Conservation (phyloP, 2,329 filamentous ascomycete species). For the Didymella sp. region DNA sequence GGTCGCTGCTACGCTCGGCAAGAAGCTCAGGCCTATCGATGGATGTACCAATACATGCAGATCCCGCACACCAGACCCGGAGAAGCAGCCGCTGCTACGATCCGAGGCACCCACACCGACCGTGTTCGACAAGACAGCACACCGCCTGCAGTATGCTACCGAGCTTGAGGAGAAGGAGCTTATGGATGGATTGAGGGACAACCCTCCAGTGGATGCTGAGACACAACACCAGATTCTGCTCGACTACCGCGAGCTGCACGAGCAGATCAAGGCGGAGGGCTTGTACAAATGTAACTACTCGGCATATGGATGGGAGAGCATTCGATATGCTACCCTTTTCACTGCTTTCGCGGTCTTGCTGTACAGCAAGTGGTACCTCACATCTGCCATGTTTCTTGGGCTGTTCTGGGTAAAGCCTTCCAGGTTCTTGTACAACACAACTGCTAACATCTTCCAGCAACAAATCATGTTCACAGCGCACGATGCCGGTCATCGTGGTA, state of each 20-base stretch:
- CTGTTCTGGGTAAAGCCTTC: conserved; percentile 62
- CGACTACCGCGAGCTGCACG: conserved; percentile 65
- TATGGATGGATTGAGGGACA: conserved; percentile 43
- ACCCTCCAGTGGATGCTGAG: conserved; percentile 61
- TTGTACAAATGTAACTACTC: conserved; percentile 66
- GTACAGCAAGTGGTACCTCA: conserved; percentile 61
- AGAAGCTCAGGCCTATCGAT: conserved; percentile 34
- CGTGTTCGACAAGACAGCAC: conserved; percentile 26
- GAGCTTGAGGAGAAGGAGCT: conserved; percentile 49
- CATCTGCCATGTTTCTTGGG: conserved; percentile 66
- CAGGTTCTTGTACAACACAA: neutral
- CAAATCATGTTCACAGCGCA: conserved; percentile 74
- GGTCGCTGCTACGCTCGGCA: conserved; percentile 35
- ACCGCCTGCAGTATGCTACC: conserved; percentile 43
- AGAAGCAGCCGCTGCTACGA: conserved; percentile 32
- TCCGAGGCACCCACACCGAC: conserved; percentile 15
- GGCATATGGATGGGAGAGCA: conserved; percentile 65
- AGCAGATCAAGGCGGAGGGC: conserved; percentile 62
- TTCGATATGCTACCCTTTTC: conserved; percentile 64
- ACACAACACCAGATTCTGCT: conserved; percentile 63
- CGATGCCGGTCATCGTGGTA: conserved; percentile 69
- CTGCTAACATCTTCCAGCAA: conserved; percentile 54
- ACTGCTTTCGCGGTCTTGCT: conserved; percentile 56
- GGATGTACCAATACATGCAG: conserved; percentile 27
- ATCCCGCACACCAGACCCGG: conserved; percentile 27